Evolutionary conservation across 768 basidiomycete species (phyloP).

Genomic region (Agaricus subrufescens): DNA sequence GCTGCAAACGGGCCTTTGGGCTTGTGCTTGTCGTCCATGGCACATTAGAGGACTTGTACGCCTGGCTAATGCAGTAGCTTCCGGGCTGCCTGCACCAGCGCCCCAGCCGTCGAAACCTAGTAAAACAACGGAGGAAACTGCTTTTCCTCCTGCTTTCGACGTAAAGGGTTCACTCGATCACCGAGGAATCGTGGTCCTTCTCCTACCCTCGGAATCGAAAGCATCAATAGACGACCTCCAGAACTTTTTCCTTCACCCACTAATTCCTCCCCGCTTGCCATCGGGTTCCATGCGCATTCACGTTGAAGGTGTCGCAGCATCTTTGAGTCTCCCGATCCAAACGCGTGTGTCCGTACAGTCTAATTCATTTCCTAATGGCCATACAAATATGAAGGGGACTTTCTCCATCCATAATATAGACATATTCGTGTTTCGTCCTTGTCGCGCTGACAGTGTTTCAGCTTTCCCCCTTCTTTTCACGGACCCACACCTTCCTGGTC

Average conservation of each 20-base stretch:
- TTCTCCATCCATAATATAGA: slow-evolving; percentile 45
- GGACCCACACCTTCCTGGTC: slow-evolving; percentile 59
- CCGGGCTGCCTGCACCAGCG: neutral
- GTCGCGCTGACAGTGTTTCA: slow-evolving; percentile 16
- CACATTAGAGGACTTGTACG: slow-evolving; percentile 50
- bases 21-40: slow-evolving; percentile 50
- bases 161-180: slow-evolving; percentile 12
- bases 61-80: slow-evolving; percentile 27
- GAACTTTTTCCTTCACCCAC: slow-evolving; percentile 52
- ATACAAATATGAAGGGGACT: slow-evolving; percentile 3
- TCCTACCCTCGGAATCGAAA: slow-evolving; percentile 36
- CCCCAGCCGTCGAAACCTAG: neutral
- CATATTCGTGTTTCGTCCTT: slow-evolving; percentile 43
- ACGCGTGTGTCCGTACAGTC: neutral
- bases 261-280: slow-evolving; percentile 48
- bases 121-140: neutral
- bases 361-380: neutral
- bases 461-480: slow-evolving; percentile 71
- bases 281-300: slow-evolving; percentile 51
- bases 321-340: slow-evolving; percentile 19
- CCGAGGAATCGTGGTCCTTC: slow-evolving; percentile 41
- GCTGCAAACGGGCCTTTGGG: slow-evolving; percentile 43
- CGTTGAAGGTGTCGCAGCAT: slow-evolving; percentile 35
- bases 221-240: slow-evolving; percentile 14
- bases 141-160: neutral